Evolutionary conservation across 306 rosid genomes (phyloP).

Genomic region (Quercus dentata): DNA sequence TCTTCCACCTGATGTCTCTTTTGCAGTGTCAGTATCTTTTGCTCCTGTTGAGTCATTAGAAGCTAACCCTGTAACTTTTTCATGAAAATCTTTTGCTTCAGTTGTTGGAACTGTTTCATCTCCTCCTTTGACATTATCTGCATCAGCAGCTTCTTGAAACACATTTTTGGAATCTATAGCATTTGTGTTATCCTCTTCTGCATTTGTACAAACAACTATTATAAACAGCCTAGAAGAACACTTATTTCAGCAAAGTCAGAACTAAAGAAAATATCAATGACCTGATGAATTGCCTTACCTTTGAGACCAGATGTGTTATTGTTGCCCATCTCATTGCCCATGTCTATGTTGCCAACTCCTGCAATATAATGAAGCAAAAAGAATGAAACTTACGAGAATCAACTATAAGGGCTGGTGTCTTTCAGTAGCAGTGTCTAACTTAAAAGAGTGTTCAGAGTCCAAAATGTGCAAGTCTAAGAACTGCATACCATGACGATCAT

Average conservation of each 20-base stretch:
- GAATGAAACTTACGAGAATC: constrained; percentile 3
- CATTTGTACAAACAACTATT: constrained; percentile 10
- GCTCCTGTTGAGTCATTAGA: constrained; percentile 20
- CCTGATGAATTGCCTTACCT: constrained; percentile 39
- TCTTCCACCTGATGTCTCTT: constrained; percentile 15
- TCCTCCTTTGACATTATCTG: constrained; percentile 26
- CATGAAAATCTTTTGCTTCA: constrained; percentile 26
- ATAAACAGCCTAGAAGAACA: background rate
- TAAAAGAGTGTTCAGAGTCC: constrained; percentile 12
- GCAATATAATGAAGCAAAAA: constrained; percentile 36
- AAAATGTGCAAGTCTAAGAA: constrained; percentile 23
- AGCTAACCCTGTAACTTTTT: constrained; percentile 18
- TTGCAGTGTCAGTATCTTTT: background rate
- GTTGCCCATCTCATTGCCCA: constrained; percentile 94
- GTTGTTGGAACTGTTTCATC: constrained; percentile 21
- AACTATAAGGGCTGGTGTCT: constrained; percentile 11
- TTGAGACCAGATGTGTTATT: constrained; percentile 54
- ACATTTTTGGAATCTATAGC: constrained; percentile 33
- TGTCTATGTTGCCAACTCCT: constrained; percentile 58
- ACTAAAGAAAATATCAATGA: background rate
- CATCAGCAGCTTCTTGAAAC: constrained; percentile 19
- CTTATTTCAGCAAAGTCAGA: background rate
- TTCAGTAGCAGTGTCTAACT: constrained; percentile 20
- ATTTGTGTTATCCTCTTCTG: constrained; percentile 54
- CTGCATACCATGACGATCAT: constrained; percentile 62